Conservation (phyloP, 2,329 filamentous ascomycete species). For the Fusarium xyrophilum region DNA sequence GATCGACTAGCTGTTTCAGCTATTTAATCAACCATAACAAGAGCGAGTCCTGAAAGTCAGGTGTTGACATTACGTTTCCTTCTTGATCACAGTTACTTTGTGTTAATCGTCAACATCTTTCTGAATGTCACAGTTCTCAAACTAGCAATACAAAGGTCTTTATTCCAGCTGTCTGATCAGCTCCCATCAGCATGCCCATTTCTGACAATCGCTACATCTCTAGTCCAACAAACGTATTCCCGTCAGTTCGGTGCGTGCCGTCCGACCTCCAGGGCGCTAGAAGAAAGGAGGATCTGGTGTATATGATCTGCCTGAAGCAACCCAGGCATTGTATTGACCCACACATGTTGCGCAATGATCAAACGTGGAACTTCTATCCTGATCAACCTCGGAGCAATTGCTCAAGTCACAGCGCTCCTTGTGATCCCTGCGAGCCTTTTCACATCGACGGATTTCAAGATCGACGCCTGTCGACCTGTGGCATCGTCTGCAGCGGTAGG, state of each 20-base stretch:
- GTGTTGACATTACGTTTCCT: no score
- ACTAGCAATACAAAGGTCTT: neutral
- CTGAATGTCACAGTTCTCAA: no score
- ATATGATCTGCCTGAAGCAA: neutral
- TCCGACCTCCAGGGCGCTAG: fast-evolving
- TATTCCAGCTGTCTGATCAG: neutral
- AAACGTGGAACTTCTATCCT: neutral
- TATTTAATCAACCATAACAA: no score
- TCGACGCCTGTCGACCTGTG: neutral
- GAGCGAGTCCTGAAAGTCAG: no score
- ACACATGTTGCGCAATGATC: neutral
- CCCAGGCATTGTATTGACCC: neutral
- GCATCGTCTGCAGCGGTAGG: neutral
- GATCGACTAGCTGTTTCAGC: no score
- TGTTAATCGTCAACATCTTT: fast-evolving
- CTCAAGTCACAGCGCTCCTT: neutral
- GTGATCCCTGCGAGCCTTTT: neutral
- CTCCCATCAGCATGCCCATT: fast-evolving
- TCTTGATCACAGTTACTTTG: neutral
- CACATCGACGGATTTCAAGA: neutral
- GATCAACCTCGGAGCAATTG: neutral
- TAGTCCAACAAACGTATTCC: no score
- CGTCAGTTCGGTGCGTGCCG: no score
- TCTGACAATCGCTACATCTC: fast-evolving
- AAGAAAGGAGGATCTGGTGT: neutral